phyloP scores from a whole-genome alignment of 2,329 filamentous ascomycete species.

The Cryphonectria radicalis region DNA sequence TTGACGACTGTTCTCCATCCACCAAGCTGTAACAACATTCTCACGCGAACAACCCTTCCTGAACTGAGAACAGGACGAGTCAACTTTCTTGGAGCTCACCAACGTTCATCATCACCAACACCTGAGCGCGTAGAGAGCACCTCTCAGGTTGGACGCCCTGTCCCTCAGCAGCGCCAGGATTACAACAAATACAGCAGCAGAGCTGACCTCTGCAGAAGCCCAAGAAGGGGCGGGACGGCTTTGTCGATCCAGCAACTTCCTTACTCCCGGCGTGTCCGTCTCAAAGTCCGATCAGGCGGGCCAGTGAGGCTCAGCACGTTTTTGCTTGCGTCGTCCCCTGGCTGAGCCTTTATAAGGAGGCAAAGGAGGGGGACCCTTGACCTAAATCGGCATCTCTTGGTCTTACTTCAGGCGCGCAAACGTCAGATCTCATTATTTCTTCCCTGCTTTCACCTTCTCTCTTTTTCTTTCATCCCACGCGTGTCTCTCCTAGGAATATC shows the following conservation, averaged over 20 bases:
- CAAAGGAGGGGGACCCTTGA: background rate
- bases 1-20: background rate
- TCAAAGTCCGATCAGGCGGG: constrained; percentile 6
- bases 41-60: background rate
- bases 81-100: background rate
- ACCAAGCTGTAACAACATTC: background rate
- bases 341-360: background rate
- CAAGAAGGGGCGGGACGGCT: background rate
- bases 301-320: constrained; percentile 27
- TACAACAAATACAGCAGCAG: background rate
- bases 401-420: constrained; percentile 1
- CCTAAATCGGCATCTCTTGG: background rate
- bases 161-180: background rate
- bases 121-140: background rate
- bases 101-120: background rate
- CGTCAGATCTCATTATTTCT: background rate
- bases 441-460: background rate
- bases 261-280: background rate
- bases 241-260: background rate
- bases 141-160: background rate
- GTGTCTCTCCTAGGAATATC: background rate
- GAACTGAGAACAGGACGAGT: background rate
- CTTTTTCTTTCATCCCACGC: background rate
- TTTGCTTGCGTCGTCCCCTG: constrained; percentile 4
- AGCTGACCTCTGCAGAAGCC: background rate